Evolutionary conservation across 441 rosid species (phyloP).

Genomic region (Croton setiger): DNA sequence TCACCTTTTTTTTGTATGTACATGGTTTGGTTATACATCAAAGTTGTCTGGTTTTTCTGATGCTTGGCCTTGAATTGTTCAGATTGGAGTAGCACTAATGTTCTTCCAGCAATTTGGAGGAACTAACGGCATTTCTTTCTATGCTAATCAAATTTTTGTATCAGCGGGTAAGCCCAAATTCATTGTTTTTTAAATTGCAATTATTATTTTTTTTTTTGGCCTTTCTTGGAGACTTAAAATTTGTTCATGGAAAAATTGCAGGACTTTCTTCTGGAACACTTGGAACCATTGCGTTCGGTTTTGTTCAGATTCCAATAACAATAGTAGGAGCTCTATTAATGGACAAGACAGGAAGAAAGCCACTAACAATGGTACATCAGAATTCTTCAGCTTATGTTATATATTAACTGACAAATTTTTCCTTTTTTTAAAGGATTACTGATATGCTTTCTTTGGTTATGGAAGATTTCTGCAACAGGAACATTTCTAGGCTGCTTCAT

Average conservation of each 20-base stretch:
- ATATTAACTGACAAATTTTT: neutral
- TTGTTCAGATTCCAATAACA: conserved; percentile 74
- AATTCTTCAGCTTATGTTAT: neutral
- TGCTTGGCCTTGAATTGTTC: conserved; percentile 18
- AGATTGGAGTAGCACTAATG: conserved; percentile 90
- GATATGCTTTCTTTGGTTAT: conserved; percentile 4
- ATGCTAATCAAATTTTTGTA: conserved; percentile 80
- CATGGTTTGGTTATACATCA: conserved; percentile 1
- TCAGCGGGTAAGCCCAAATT: conserved; percentile 56
- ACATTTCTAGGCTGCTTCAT: conserved; percentile 69
- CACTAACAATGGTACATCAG: conserved; percentile 68
- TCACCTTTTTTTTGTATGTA: neutral
- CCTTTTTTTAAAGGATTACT: neutral
- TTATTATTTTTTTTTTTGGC: neutral
- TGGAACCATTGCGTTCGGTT: conserved; percentile 77
- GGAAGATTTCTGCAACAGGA: conserved; percentile 69
- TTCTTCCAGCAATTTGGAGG: conserved; percentile 80
- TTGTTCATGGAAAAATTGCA: conserved; percentile 25
- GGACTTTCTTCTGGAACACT: conserved; percentile 68
- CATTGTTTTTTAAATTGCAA: neutral
- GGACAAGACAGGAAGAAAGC: conserved; percentile 84
- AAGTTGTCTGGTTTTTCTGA: neutral
- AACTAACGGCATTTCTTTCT: conserved; percentile 73
- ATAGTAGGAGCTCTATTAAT: conserved; percentile 64
- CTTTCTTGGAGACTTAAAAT: neutral